Evolutionary conservation across 176 grass and related monocot genomes (phyloP).

Genomic region (Lolium rigidum): DNA sequence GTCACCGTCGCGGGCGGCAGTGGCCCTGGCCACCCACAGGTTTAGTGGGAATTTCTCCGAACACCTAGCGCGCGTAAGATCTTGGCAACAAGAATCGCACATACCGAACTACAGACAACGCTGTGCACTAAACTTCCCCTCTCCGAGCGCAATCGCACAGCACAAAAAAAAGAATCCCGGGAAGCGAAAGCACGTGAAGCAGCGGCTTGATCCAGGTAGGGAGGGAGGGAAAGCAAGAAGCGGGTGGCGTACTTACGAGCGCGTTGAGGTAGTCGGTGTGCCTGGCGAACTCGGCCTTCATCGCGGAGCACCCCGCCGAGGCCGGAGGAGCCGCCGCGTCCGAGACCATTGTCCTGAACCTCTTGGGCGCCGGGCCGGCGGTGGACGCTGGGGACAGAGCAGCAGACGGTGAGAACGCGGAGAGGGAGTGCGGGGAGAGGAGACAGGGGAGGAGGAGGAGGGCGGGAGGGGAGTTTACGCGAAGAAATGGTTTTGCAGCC

Average conservation of each 20-base stretch:
- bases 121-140: background rate
- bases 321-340: constrained; percentile 13
- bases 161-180: background rate
- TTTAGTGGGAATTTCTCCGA: constrained; percentile 38
- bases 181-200: background rate
- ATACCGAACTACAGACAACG: background rate
- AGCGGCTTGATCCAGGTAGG: background rate
- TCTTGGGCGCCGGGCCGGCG: constrained; percentile 45
- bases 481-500: constrained; percentile 45
- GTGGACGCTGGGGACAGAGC: constrained; percentile 27
- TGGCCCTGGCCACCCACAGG: background rate
- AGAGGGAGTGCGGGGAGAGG: background rate
- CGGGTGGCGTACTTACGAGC: constrained; percentile 30
- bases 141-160: background rate
- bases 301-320: constrained; percentile 36
- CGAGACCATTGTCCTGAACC: constrained; percentile 46
- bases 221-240: background rate
- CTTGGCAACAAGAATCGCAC: background rate
- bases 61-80: constrained; percentile 27
- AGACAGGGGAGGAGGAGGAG: background rate
- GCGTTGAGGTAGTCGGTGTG: constrained; percentile 59
- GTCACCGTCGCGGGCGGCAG: background rate
- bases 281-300: constrained; percentile 56
- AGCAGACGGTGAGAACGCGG: background rate
- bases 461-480: constrained; percentile 6